phyloP scores from a whole-genome alignment of 495 filamentous ascomycete species.

The Letharia lupina region DNA sequence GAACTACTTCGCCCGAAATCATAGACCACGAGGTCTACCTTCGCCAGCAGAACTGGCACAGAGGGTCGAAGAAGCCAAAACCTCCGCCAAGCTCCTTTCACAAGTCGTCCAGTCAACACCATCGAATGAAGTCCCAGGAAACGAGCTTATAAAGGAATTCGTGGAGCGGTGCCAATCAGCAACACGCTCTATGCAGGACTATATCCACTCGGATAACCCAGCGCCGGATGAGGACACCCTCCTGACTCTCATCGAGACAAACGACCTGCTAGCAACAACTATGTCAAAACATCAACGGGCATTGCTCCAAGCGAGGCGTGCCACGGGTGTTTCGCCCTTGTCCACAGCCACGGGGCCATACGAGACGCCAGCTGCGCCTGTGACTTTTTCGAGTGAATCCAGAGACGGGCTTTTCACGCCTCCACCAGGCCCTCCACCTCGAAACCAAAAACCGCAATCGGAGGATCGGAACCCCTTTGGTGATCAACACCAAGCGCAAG shows the following conservation, averaged over 20 bases:
- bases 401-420: slow-evolving; percentile 2
- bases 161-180: slow-evolving; percentile 76
- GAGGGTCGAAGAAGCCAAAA: slow-evolving; percentile 81
- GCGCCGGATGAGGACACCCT: slow-evolving; percentile 87
- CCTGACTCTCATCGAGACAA: slow-evolving; percentile 86
- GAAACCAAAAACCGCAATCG: background rate
- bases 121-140: slow-evolving; percentile 59
- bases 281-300: slow-evolving; percentile 74
- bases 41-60: slow-evolving; percentile 69
- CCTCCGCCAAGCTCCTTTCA: slow-evolving; percentile 78
- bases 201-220: slow-evolving; percentile 72
- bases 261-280: slow-evolving; percentile 73
- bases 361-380: slow-evolving; percentile 8
- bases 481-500: slow-evolving; percentile 16
- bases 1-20: slow-evolving; percentile 38
- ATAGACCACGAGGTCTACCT: slow-evolving; percentile 49
- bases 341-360: slow-evolving; percentile 6
- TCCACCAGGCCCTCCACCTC: slow-evolving; percentile 12
- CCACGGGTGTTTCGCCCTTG: slow-evolving; percentile 5
- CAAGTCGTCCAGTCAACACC: slow-evolving; percentile 84
- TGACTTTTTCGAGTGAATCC: background rate
- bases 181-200: slow-evolving; percentile 66
- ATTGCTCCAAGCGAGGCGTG: slow-evolving; percentile 58
- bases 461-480: slow-evolving; percentile 19
- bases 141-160: slow-evolving; percentile 90